phyloP scores from a whole-genome alignment of 2,329 filamentous ascomycete species.

The Gnomoniopsis sp. region DNA sequence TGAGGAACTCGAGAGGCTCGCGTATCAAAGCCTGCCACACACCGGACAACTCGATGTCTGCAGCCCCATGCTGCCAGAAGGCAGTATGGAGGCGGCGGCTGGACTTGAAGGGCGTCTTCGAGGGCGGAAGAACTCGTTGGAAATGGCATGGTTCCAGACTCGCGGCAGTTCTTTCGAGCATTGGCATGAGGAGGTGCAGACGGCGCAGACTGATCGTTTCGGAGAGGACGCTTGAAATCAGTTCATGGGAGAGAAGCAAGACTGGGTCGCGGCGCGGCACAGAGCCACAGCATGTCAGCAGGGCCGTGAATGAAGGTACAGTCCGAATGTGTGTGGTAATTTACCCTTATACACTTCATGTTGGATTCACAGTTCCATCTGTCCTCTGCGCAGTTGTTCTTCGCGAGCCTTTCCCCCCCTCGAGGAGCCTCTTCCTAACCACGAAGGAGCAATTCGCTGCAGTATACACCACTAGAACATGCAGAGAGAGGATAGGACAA shows the following conservation, averaged over 20 bases:
- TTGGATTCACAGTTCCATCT: slow-evolving; percentile 1
- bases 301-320: not conserved
- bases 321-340: not conserved
- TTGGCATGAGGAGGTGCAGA: slow-evolving; percentile 30
- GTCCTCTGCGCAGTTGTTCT: slow-evolving; percentile 5
- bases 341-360: slow-evolving; percentile 18
- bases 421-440: not conserved
- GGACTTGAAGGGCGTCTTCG: slow-evolving; percentile 34
- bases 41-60: slow-evolving; percentile 43
- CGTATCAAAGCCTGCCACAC: slow-evolving; percentile 38
- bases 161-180: slow-evolving; percentile 57
- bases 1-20: slow-evolving; percentile 25
- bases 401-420: not conserved
- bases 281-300: slow-evolving; percentile 4
- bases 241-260: slow-evolving; percentile 11
- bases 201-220: slow-evolving; percentile 8
- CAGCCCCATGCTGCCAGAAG: slow-evolving; percentile 55
- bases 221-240: slow-evolving; percentile 5
- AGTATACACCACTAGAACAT: too few species aligned
- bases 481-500: not conserved
- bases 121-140: slow-evolving; percentile 46
- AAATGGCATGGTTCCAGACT: slow-evolving; percentile 54
- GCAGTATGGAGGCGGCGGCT: slow-evolving; percentile 43
- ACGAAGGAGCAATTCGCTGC: too few species aligned
- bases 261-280: not conserved